These are phyloP conservation scores for Helianthus tuberosus DNA, from an alignment of 129 eudicot species.

Conservation along the genomic window DNA sequence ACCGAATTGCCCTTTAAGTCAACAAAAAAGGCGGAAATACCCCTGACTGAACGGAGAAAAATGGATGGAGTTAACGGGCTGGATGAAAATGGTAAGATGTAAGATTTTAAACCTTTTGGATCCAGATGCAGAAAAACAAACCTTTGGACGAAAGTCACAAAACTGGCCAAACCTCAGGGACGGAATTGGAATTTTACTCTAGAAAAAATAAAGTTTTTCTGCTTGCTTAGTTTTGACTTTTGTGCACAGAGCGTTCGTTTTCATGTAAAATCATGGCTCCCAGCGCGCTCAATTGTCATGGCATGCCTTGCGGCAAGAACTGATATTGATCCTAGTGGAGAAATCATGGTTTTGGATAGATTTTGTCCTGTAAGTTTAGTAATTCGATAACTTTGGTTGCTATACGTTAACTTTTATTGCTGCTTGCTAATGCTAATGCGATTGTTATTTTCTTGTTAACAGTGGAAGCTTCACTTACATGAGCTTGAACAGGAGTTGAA, in stretches of 20 bases:
- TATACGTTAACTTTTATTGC: neutral
- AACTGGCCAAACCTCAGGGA: no score
- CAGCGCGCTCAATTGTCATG: constrained; percentile 90
- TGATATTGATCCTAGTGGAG: constrained; percentile 79
- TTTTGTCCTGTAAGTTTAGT: constrained; percentile 64
- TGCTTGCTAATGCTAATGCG: neutral
- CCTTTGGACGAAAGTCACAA: no score
- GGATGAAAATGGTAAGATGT: no score
- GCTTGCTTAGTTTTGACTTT: constrained; percentile 2
- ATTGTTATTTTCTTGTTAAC: constrained; percentile 20
- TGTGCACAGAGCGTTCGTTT: constrained; percentile 56
- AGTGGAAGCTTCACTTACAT: constrained; percentile 89
- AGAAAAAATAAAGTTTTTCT: neutral
- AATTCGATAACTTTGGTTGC: constrained; percentile 11
- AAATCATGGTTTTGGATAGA: constrained; percentile 73
- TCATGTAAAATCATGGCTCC: constrained; percentile 91
- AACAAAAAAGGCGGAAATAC: no score
- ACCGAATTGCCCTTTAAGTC: no score
- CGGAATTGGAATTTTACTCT: neutral
- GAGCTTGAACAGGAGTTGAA: constrained; percentile 91
- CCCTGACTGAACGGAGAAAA: no score
- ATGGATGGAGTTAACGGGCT: no score
- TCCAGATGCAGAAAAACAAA: no score
- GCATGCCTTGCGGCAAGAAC: constrained; percentile 71
- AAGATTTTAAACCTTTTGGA: no score